These are phyloP conservation scores for Neonectria sp. DNA, from an alignment of 2,329 filamentous ascomycete species.

Conservation along the genomic window DNA sequence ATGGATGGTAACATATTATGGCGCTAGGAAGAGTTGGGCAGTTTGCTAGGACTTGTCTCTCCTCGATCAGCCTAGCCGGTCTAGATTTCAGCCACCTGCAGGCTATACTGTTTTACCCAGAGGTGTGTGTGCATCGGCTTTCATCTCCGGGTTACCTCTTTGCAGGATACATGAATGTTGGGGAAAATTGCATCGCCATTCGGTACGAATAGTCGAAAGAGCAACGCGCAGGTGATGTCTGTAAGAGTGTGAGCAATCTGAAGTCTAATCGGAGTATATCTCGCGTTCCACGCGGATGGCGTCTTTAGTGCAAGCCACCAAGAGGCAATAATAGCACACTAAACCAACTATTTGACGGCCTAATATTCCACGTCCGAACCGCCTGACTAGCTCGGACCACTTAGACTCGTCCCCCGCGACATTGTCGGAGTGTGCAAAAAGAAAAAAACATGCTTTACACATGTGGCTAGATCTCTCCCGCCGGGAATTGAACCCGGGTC, in stretches of 20 bases:
- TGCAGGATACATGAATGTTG: not conserved
- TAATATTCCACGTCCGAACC: too few species aligned
- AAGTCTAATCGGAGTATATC: not conserved
- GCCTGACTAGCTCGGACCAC: not conserved
- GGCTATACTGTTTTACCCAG: not conserved
- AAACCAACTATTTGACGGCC: not conserved
- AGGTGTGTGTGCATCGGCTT: not conserved
- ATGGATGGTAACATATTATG: not conserved
- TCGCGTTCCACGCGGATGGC: not conserved
- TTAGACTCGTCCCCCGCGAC: too few species aligned
- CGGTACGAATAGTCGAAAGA: not conserved
- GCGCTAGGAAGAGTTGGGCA: not conserved
- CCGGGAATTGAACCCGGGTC: slow-evolving; percentile 2
- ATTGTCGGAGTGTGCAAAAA: not conserved
- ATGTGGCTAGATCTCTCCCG: not conserved
- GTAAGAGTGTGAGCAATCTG: not conserved
- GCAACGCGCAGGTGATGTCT: not conserved
- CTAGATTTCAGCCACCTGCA: slow-evolving; percentile 18
- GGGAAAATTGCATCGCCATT: not conserved
- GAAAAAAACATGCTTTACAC: not conserved
- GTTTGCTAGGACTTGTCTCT: not conserved
- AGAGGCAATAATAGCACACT: not conserved
- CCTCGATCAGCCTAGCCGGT: not conserved
- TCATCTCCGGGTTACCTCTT: not conserved
- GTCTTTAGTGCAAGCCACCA: slow-evolving; percentile 1